Evolutionary conservation across 1,139 yeast genomes (phyloP).

Genomic region (Sugiyamaella xylanicola): DNA sequence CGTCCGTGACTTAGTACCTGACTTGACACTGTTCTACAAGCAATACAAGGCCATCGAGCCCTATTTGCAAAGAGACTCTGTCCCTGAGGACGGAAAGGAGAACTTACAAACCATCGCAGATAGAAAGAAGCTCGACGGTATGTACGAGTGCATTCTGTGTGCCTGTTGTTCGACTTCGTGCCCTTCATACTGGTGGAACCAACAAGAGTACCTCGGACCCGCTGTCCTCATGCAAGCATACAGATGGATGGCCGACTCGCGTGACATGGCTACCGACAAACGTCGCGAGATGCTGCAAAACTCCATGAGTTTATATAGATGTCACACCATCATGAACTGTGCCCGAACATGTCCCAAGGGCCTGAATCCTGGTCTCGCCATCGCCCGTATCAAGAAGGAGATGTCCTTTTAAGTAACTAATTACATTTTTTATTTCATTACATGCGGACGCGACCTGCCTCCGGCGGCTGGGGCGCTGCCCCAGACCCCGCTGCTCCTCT

Average conservation of each 20-base stretch:
- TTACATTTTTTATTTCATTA: slow-evolving; percentile 5
- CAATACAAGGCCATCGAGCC: slow-evolving; percentile 99
- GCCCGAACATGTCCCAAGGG: slow-evolving; percentile 98
- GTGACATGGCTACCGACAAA: slow-evolving; percentile 82
- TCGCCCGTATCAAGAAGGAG: slow-evolving; percentile 94
- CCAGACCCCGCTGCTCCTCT: slow-evolving; percentile 4
- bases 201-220: slow-evolving; percentile 97
- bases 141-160: slow-evolving; percentile 96
- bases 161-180: slow-evolving; percentile 99
- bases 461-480: slow-evolving; percentile 16
- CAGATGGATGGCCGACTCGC: slow-evolving; percentile 97
- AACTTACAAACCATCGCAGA: slow-evolving; percentile 89
- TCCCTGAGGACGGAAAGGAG: slow-evolving; percentile 91
- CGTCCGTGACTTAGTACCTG: slow-evolving; percentile 96
- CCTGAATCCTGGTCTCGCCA: slow-evolving; percentile 96
- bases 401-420: slow-evolving; percentile 62
- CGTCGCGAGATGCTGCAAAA: slow-evolving; percentile 93
- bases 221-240: slow-evolving; percentile 99
- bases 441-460: neutral
- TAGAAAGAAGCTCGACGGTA: slow-evolving; percentile 94
- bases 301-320: slow-evolving; percentile 97
- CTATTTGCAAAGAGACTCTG: slow-evolving; percentile 79
- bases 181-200: slow-evolving; percentile 99
- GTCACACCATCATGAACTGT: slow-evolving; percentile 99
- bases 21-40: slow-evolving; percentile 94